These are phyloP conservation scores for Pseudoperonospora humuli DNA, from an alignment of 352 stramenopile genomes.

Conservation along the genomic window DNA sequence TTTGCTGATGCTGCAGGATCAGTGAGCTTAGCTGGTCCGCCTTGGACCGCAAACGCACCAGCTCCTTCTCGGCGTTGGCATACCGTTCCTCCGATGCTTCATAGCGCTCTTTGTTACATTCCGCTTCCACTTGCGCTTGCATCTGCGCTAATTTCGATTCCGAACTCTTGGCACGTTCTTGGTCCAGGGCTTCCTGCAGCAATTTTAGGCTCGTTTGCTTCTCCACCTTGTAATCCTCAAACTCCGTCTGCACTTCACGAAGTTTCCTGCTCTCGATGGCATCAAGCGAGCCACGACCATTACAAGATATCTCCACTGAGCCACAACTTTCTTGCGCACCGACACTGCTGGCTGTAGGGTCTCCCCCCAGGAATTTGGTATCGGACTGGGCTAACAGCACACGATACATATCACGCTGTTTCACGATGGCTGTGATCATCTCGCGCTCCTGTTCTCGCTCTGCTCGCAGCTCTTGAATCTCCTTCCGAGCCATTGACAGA, in stretches of 20 bases:
- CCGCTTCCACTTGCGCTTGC: conserved; percentile 61
- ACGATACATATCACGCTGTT: conserved; percentile 95
- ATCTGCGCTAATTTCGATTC: conserved; percentile 48
- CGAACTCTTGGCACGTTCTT: conserved; percentile 39
- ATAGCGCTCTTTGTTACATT: conserved; percentile 56
- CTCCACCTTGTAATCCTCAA: conserved; percentile 76
- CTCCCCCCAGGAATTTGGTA: conserved; percentile 43
- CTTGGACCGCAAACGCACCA: conserved; percentile 49
- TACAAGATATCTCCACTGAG: conserved; percentile 8
- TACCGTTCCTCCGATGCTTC: conserved; percentile 47
- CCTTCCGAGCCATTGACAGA: conserved; percentile 52
- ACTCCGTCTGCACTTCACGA: conserved; percentile 59
- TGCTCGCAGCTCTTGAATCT: conserved; percentile 71
- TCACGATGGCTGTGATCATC: conserved; percentile 90
- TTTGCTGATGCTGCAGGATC: conserved; percentile 57
- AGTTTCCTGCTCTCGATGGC: conserved; percentile 30
- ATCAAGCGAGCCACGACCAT: conserved; percentile 29
- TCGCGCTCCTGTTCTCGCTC: conserved; percentile 77
- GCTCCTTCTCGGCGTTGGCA: conserved; percentile 51
- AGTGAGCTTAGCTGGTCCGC: conserved; percentile 52
- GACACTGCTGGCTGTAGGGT: conserved; percentile 1
- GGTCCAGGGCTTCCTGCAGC: conserved; percentile 59
- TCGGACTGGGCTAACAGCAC: conserved; percentile 88
- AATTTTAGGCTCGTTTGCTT: conserved; percentile 58
- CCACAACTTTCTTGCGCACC: conserved; percentile 3